Evolutionary conservation across 495 filamentous ascomycete genomes (phyloP).

Genomic region (Daldinia childiae): DNA sequence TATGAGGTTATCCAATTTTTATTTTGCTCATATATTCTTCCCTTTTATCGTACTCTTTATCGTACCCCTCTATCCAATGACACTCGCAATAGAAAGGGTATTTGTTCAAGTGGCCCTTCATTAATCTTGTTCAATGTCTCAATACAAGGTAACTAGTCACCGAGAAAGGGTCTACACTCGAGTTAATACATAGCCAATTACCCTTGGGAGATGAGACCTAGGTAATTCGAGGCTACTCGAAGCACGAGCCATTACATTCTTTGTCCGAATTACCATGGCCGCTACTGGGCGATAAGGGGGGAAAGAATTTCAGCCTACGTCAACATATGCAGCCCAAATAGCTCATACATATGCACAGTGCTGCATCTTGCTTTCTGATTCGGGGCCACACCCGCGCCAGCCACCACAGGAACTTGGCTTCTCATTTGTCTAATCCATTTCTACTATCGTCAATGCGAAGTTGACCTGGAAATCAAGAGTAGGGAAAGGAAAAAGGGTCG

Average conservation of each 20-base stretch:
- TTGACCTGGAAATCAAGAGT: conserved; percentile 22
- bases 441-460: conserved; percentile 30
- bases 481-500: conserved; percentile 2
- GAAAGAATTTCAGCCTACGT: conserved; percentile 38
- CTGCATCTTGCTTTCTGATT: conserved; percentile 24
- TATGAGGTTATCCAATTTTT: background rate
- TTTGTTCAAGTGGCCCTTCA: conserved; percentile 5
- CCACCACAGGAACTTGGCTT: conserved; percentile 14
- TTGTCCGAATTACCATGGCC: conserved; percentile 26
- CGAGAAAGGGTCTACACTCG: conserved; percentile 27
- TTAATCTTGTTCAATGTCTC: conserved; percentile 35
- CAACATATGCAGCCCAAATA: conserved; percentile 44
- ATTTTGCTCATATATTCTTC: background rate
- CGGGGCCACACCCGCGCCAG: conserved; percentile 29
- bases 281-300: conserved; percentile 12
- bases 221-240: conserved; percentile 15
- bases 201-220: background rate
- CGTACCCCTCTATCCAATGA: background rate
- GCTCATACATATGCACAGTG: conserved; percentile 35
- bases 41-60: background rate
- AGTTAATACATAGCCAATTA: conserved; percentile 37
- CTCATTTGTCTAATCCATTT: conserved; percentile 33
- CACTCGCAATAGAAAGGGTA: conserved; percentile 8
- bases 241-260: conserved; percentile 36
- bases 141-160: too few species aligned